phyloP scores from a whole-genome alignment of 805 yeast genomes.

The Metschnikowia aberdeeniae region DNA sequence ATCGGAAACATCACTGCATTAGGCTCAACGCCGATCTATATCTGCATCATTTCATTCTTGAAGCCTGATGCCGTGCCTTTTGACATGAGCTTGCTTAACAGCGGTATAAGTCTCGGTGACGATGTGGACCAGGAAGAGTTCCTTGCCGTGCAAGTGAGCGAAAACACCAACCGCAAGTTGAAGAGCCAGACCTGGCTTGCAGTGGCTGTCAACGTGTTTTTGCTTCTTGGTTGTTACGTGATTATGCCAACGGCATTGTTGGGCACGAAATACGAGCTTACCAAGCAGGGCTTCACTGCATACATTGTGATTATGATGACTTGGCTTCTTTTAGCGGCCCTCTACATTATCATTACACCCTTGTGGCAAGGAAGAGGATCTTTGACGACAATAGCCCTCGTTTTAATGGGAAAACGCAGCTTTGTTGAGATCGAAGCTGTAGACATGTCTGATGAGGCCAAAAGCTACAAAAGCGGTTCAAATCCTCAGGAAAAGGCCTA shows the following conservation, averaged over 20 bases:
- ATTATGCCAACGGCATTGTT: slow-evolving; percentile 29
- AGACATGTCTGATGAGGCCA: neutral
- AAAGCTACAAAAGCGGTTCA: neutral
- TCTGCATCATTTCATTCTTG: slow-evolving; percentile 19
- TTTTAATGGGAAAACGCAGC: neutral
- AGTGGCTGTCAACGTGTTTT: slow-evolving; percentile 17
- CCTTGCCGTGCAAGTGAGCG: slow-evolving; percentile 18
- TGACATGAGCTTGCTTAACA: slow-evolving; percentile 22
- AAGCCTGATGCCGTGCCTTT: slow-evolving; percentile 17
- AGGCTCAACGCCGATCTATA: slow-evolving; percentile 18
- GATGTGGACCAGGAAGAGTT: slow-evolving; percentile 31
- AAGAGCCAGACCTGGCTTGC: slow-evolving; percentile 22
- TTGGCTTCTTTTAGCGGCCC: slow-evolving; percentile 32
- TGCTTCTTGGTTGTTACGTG: slow-evolving; percentile 22
- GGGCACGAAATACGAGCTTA: slow-evolving; percentile 31
- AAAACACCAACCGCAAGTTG: slow-evolving; percentile 18
- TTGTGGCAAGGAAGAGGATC: slow-evolving; percentile 29
- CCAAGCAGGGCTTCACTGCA: slow-evolving; percentile 31
- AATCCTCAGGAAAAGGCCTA: neutral
- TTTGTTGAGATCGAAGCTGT: slow-evolving; percentile 1
- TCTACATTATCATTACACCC: slow-evolving; percentile 35
- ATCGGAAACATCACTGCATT: slow-evolving; percentile 7
- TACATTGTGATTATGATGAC: slow-evolving; percentile 36
- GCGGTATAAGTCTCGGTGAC: slow-evolving; percentile 21
- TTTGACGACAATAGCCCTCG: neutral